Conservation (phyloP, 306 rosid species). For the Acacia acuminata region DNA sequence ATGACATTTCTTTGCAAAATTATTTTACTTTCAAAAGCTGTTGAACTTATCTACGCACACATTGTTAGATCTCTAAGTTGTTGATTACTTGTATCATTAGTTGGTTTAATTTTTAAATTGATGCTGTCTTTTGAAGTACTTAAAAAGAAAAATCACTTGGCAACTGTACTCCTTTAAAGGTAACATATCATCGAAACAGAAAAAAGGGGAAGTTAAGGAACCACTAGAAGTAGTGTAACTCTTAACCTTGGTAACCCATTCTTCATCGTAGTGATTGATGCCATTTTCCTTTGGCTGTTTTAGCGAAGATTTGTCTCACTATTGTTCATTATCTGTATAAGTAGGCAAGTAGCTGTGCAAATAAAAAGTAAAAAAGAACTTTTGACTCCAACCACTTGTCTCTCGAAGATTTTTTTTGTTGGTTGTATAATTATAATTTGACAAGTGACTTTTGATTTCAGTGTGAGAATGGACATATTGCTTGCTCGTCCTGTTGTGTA, state of each 20-base stretch:
- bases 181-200: background rate
- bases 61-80: slow-evolving; percentile 15
- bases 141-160: background rate
- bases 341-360: background rate
- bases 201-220: background rate
- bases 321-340: background rate
- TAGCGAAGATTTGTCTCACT: background rate
- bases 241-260: background rate
- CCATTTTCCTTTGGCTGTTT: background rate
- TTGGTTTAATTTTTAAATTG: background rate
- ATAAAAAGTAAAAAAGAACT: background rate
- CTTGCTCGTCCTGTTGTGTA: slow-evolving; percentile 62
- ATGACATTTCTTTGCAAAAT: background rate
- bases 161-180: background rate
- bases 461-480: slow-evolving; percentile 73
- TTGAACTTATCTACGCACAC: background rate
- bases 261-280: background rate
- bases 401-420: background rate
- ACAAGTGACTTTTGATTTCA: slow-evolving; percentile 27
- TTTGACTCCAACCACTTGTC: background rate
- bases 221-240: background rate
- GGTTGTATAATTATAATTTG: background rate
- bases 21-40: background rate
- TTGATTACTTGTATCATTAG: background rate
- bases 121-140: slow-evolving; percentile 5